A percentile compares a stretch with the other conserved stretches of the same genome.
Conservation (phyloP, 1,139 yeast genomes). For the Geotrichum phurueaensis region DNA sequence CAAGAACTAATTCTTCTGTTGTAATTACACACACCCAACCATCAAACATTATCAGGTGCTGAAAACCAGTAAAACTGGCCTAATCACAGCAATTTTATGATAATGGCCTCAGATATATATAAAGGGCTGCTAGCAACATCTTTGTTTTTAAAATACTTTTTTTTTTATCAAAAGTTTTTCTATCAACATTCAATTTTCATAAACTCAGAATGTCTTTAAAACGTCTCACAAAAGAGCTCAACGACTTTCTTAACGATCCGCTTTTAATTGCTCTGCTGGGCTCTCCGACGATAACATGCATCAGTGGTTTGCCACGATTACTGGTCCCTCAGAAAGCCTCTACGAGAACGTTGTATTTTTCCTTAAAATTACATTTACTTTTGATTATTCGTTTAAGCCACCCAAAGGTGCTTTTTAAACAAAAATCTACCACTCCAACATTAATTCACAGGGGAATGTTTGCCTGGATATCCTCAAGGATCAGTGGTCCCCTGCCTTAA, state of each 20-base stretch:
- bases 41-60: too few relatives aligned
- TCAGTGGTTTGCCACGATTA: constrained; percentile 95
- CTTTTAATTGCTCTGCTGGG: constrained; percentile 99
- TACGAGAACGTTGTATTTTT: constrained; percentile 91
- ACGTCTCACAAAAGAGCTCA: constrained; percentile 91
- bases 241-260: constrained; percentile 86
- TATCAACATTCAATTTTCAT: background rate
- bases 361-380: constrained; percentile 86
- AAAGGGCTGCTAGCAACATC: too few relatives aligned
- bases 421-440: constrained; percentile 84
- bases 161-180: background rate
- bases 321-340: constrained; percentile 93
- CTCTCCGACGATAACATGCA: constrained; percentile 94
- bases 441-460: constrained; percentile 79
- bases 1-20: too few relatives aligned
- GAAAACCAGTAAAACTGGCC: too few relatives aligned
- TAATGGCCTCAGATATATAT: too few relatives aligned
- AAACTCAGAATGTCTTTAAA: constrained; percentile 63
- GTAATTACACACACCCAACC: too few relatives aligned
- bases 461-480: constrained; percentile 80
- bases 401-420: constrained; percentile 89
- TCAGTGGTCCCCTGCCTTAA: constrained; percentile 87
- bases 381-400: constrained; percentile 91
- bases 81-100: too few relatives aligned
- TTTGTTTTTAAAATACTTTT: too few relatives aligned